Evolutionary conservation across 768 basidiomycete genomes (phyloP).

Genomic region (Galerina sulciceps): DNA sequence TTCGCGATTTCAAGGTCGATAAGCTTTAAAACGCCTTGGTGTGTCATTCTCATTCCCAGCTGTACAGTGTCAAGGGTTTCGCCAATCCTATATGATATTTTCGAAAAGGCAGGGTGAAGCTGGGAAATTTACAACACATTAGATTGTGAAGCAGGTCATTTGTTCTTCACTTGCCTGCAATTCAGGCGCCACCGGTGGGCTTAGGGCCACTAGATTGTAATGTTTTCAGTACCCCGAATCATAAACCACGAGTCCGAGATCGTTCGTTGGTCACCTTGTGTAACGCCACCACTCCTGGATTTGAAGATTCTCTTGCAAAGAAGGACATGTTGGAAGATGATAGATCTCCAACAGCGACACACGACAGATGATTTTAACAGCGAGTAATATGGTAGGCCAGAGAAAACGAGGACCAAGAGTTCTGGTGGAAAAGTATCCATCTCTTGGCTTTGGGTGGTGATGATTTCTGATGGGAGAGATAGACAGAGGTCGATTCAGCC

Average conservation of each 20-base stretch:
- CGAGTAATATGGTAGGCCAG: constrained; percentile 12
- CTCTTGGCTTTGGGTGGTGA: neutral
- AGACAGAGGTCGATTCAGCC: neutral
- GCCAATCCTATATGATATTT: constrained; percentile 18
- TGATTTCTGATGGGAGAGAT: neutral
- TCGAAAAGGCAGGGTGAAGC: constrained; percentile 18
- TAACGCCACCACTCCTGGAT: neutral
- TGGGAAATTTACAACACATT: neutral
- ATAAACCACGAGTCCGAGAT: no score
- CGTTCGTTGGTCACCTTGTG: no score
- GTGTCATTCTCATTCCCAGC: neutral
- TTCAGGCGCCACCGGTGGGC: no score
- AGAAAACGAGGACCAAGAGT: constrained; percentile 13
- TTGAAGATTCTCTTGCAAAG: constrained; percentile 15
- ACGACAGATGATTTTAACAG: constrained; percentile 11
- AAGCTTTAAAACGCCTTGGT: neutral
- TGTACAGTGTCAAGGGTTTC: constrained; percentile 2
- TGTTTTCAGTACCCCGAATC: no score
- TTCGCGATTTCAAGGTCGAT: constrained; percentile 8
- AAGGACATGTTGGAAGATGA: constrained; percentile 7
- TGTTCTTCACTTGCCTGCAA: no score
- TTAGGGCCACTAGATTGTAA: no score
- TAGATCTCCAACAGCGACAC: constrained; percentile 16
- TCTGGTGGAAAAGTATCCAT: constrained; percentile 12
- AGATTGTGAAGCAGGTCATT: no score